Base-by-base conservation (phyloP, 1,284 basidiomycete genomes). In the Cutaneotrichosporon cutaneum region DNA sequence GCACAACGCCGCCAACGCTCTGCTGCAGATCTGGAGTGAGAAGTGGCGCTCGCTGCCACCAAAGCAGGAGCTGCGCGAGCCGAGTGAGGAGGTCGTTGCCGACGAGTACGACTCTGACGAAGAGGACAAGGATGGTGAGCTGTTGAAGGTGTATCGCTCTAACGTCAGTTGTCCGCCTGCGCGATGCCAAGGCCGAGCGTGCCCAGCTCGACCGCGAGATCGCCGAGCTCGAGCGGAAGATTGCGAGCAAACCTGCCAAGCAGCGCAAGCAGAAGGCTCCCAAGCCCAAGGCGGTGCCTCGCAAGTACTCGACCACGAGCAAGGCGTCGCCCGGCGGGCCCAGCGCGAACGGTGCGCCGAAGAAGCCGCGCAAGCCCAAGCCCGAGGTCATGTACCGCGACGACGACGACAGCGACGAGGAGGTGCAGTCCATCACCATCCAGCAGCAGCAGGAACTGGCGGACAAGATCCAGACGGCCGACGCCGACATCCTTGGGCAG, bases 361-460 rank as follows among this genome's bases (percentile, higher is more conserved):
- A 76, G 70, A 75, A 76, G 68, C 58, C 67, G 18, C 68, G 72
- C 39, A 77, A 73, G 58, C 72, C 72, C 14, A 76, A 72, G 64
- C 26, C 48, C 13, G 73, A 75, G 59, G 42, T 63, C 11, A 44
- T 53, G 24, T 56, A 72, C 27, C 78, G 78, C 66, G 77, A 81
- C 35, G 77, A 75, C 26, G 81, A 80, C n/a, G 80, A 81, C 22
- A 80, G 73, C 24, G 76, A 75, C 5, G 72, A 68, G 27, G 72
- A 72, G 59, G 52, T 68, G 16, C 62, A 62, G 48, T 62, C 57
- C 27, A 68, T 96, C 35, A 89, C 90, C 45, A 91, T 94, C 75
- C 90, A 92, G 70, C 93, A 96, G 82, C 96, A 97, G 87, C 92
- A 94, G 81, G 92, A 96, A 74, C 82, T 97, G 60, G 94, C 92